Evolutionary conservation across 371 early-diverging fungal species (phyloP).

Genomic region (Mortierella sp.): DNA sequence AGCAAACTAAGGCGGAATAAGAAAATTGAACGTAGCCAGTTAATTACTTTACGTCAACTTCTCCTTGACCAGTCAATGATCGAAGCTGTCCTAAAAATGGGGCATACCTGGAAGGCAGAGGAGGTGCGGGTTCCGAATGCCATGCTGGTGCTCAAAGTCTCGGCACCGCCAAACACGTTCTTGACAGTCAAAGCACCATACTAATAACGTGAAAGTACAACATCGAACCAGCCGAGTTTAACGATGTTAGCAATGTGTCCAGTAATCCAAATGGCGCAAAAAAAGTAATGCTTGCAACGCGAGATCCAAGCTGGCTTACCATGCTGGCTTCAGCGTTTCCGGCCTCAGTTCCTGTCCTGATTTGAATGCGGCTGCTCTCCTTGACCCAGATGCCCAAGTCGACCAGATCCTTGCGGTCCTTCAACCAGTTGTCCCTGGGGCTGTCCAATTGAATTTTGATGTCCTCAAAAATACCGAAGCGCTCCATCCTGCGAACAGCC

Average conservation of each 20-base stretch:
- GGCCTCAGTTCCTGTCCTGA: conserved; percentile 87
- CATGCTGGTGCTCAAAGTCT: conserved; percentile 77
- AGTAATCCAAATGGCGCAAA: background rate
- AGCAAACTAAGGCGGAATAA: conserved; percentile 21
- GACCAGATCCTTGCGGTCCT: conserved; percentile 68
- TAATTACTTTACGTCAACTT: background rate
- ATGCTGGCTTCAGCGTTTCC: conserved; percentile 87
- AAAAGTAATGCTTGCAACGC: too few relatives aligned
- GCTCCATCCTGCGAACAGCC: conserved; percentile 71
- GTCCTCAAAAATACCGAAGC: conserved; percentile 82
- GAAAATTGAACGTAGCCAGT: background rate
- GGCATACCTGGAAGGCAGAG: conserved; percentile 76
- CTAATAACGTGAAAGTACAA: conserved; percentile 38
- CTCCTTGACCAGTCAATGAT: background rate
- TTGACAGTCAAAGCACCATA: conserved; percentile 76
- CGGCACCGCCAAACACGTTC: conserved; percentile 90
- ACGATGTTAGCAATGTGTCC: background rate
- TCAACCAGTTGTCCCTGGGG: conserved; percentile 63
- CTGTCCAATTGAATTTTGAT: conserved; percentile 80
- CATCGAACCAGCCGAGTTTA: too few relatives aligned
- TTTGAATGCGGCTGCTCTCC: conserved; percentile 77
- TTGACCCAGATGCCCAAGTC: conserved; percentile 79
- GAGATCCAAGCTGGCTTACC: conserved; percentile 60
- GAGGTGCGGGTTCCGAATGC: conserved; percentile 81
- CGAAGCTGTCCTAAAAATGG: background rate